Evolutionary conservation across 352 stramenopile species (phyloP), one percentile per base, ranked within the genome.

Genomic region (Pythium periplocum): DNA sequence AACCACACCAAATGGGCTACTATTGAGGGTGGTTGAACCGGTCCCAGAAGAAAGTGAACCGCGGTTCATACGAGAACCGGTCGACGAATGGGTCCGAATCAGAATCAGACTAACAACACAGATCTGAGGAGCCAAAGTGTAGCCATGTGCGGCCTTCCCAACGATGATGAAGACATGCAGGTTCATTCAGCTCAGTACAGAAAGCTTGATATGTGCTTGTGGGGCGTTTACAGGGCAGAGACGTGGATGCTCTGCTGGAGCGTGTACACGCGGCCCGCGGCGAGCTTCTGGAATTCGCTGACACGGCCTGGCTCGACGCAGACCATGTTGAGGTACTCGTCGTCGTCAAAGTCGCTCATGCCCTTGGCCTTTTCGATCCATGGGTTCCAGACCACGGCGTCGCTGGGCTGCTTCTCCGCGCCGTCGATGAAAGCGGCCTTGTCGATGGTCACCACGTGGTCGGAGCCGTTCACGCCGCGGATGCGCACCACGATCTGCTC

Each of bases 321-420:
- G 58, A 98, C 79, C 93, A 99, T 98, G 35, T 84, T 76, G 45
- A 87, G 53, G 63, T 97, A 98, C 69, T 98, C 89, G 45, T 98
- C 94, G 60, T 98, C 84, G 38, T 76, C 89, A 73, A 98, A 98
- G 73, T 99, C 95, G 50, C 66, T 66, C 85, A 98, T 97, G 40
- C 62, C 70, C 61, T 93, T 88, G 36, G 93, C 87, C 66, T 98
- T 99, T 45, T 93, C 83, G 41, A 87, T 71, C 73, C 91, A 96
- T 39, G 95, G 96, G 82, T 98, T 98, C 92, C 90, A 98, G 34
- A 98, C 84, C 11, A 98, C 91, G n/a, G 75, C 75, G 60, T 97
- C 89, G 48, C 69, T 85, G 31, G 64, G 51, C 55, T 83, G 69
- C 26, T 54, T 17, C 36, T 55, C 50, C 41, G 66, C 69, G 35